Conservation (phyloP, 129 eudicot species). For the Centrapalus pauciflorus region DNA sequence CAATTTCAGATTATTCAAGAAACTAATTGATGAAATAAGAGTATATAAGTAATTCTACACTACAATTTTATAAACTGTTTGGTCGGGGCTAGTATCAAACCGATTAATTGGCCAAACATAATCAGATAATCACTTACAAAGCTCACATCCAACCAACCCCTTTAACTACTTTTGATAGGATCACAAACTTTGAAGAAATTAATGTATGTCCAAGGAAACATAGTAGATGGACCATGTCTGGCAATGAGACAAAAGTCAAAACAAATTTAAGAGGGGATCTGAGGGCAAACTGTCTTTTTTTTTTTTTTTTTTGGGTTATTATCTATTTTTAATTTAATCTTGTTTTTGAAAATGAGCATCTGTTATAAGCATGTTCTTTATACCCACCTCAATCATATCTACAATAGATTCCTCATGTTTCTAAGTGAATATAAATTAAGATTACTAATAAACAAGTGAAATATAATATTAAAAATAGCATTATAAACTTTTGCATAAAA, state of each 20-base stretch:
- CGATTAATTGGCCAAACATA: too few species aligned
- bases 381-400: constrained; percentile 21
- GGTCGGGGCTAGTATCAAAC: too few species aligned
- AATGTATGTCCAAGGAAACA: not conserved
- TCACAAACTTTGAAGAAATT: constrained; percentile 3
- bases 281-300: constrained; percentile 2
- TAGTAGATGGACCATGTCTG: constrained; percentile 1
- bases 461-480: not conserved
- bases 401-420: constrained; percentile 13
- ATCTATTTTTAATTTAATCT: not conserved
- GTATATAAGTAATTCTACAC: too few species aligned
- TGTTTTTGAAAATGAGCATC: constrained; percentile 19
- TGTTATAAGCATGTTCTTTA: constrained; percentile 23
- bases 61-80: too few species aligned
- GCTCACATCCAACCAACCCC: too few species aligned
- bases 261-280: not conserved
- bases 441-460: not conserved
- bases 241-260: constrained; percentile 10
- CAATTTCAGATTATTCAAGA: too few species aligned
- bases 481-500: not conserved
- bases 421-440: constrained; percentile 8
- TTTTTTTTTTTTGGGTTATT: not conserved
- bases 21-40: too few species aligned
- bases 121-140: not conserved
- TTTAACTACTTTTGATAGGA: too few species aligned